Conservation (phyloP, 495 filamentous ascomycete genomes). For the Coniosporium apollinis region DNA sequence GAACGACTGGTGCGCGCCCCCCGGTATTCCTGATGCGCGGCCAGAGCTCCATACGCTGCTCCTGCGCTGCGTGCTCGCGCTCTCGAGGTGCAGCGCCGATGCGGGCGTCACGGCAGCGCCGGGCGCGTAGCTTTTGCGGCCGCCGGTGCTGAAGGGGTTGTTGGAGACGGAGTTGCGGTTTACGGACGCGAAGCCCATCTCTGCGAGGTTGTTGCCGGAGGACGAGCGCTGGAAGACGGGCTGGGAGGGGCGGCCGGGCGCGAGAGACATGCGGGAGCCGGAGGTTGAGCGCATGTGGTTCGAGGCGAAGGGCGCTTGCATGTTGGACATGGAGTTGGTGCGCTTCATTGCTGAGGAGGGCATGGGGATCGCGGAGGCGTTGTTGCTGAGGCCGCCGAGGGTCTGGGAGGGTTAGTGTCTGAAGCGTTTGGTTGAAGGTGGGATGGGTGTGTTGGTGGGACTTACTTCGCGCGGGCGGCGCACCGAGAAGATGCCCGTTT, state of each 20-base stretch:
- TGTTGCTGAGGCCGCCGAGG: conserved; percentile 59
- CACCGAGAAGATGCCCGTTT: conserved; percentile 23
- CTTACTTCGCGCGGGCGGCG: conserved; percentile 27
- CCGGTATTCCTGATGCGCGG: conserved; percentile 40
- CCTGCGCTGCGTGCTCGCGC: conserved; percentile 46
- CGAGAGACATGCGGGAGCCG: conserved; percentile 72
- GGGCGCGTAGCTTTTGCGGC: conserved; percentile 57
- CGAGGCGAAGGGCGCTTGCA: conserved; percentile 43
- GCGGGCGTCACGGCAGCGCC: conserved; percentile 29
- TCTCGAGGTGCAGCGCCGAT: conserved; percentile 17
- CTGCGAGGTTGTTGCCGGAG: conserved; percentile 55
- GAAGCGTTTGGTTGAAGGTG: no score
- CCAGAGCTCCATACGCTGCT: conserved; percentile 69
- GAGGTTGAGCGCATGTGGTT: conserved; percentile 63
- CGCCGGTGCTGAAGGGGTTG: conserved; percentile 43
- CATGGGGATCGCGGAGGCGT: conserved; percentile 59
- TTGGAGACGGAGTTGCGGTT: conserved; percentile 68
- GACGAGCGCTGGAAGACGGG: conserved; percentile 73
- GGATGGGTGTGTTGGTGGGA: conserved; percentile 5
- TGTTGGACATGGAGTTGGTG: conserved; percentile 60
- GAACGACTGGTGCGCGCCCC: conserved; percentile 65
- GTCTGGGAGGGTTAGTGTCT: no score
- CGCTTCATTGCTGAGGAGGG: conserved; percentile 93
- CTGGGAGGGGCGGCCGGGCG: conserved; percentile 61
- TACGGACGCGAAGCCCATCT: conserved; percentile 66